A percentile compares a stretch with the other conserved stretches of the same genome.
Conservation (phyloP, 1,284 basidiomycete species). For the Ceratobasidium sp. region DNA sequence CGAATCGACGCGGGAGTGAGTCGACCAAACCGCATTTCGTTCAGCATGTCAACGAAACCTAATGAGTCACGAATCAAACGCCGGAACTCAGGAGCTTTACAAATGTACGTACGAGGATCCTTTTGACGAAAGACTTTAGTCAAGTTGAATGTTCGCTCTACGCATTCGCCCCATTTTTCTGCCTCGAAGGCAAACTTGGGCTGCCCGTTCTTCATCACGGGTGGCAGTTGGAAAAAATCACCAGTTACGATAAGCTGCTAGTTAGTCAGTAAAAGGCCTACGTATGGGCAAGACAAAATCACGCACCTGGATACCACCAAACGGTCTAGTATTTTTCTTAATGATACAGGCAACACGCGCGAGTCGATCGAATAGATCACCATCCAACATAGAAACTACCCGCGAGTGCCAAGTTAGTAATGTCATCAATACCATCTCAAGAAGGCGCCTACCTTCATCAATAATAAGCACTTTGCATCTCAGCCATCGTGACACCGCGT, state of each 20-base stretch:
- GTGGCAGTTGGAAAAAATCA: constrained; percentile 97
- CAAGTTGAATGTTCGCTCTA: constrained; percentile 84
- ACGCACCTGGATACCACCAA: constrained; percentile 79
- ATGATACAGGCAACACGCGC: constrained; percentile 68
- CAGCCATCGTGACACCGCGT: constrained; percentile 65
- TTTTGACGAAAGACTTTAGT: constrained; percentile 87
- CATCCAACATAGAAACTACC: constrained; percentile 72
- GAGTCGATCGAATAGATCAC: constrained; percentile 75
- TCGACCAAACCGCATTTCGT: constrained; percentile 89
- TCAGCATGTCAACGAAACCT: constrained; percentile 92
- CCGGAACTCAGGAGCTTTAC: neutral
- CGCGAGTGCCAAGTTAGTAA: constrained; percentile 25
- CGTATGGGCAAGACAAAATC: neutral
- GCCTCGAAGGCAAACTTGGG: constrained; percentile 90
- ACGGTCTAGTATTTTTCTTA: constrained; percentile 66
- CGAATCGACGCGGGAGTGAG: constrained; percentile 68
- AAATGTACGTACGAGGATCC: constrained; percentile 60
- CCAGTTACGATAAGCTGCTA: constrained; percentile 89
- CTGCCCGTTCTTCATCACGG: constrained; percentile 72
- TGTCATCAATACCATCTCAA: neutral
- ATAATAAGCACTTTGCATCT: constrained; percentile 70
- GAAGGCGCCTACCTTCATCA: constrained; percentile 70
- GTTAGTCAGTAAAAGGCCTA: neutral
- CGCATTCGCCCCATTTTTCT: constrained; percentile 80
- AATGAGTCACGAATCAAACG: neutral